These are phyloP conservation scores for Flaveria linearis DNA, from an alignment of 129 eudicot species.

Conservation along the genomic window DNA sequence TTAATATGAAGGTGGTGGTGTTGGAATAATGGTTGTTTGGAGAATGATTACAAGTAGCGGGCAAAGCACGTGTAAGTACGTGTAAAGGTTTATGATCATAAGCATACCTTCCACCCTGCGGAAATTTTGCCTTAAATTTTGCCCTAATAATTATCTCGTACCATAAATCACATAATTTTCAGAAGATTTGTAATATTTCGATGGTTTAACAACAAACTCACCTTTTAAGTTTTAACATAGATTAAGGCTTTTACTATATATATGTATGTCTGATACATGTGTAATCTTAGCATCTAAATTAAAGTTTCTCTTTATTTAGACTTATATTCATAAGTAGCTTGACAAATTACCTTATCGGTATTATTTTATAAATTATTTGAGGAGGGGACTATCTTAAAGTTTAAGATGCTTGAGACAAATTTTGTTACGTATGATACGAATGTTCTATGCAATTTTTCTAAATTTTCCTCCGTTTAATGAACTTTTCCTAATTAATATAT, in stretches of 20 bases:
- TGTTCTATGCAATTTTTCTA: too few species aligned
- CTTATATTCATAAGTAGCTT: too few species aligned
- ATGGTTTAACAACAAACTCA: not conserved
- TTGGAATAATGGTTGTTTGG: conserved; percentile 23
- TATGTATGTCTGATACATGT: too few species aligned
- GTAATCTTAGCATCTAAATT: too few species aligned
- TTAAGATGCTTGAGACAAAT: too few species aligned
- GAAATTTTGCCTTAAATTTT: conserved; percentile 32
- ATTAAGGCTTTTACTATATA: not conserved
- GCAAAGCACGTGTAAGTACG: conserved; percentile 29
- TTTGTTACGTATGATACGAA: too few species aligned
- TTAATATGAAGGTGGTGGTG: not conserved
- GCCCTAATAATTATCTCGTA: conserved; percentile 6
- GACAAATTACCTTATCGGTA: too few species aligned
- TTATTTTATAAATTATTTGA: too few species aligned
- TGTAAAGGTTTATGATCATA: conserved; percentile 24
- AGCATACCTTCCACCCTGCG: conserved; percentile 23
- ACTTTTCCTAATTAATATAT: too few species aligned
- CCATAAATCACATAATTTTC: not conserved
- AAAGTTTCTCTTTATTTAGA: too few species aligned
- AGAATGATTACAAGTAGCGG: conserved; percentile 25
- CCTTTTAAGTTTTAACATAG: not conserved
- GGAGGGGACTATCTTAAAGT: too few species aligned
- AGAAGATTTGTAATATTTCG: not conserved
- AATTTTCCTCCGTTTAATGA: too few species aligned